Conservation (phyloP, 108 stramenopile genomes). For the Skeletonema potamos region DNA sequence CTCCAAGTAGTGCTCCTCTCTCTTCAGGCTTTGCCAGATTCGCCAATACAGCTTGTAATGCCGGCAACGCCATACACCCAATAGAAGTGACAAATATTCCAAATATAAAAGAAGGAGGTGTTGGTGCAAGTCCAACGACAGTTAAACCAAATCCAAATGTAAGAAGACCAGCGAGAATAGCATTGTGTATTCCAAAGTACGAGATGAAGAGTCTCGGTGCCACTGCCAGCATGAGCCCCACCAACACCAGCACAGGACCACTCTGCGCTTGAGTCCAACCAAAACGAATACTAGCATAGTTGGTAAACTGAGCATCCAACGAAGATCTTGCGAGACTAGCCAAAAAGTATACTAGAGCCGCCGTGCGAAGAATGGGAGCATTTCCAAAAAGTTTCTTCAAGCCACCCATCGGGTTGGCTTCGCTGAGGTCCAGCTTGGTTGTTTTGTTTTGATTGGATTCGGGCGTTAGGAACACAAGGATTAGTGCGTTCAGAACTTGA, state of each 20-base stretch:
- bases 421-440: not conserved
- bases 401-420: conserved; percentile 18
- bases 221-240: conserved; percentile 19
- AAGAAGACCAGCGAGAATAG: conserved; percentile 7
- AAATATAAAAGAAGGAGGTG: conserved; percentile 7
- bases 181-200: conserved; percentile 4
- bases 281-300: conserved; percentile 14
- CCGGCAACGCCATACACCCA: conserved; percentile 16
- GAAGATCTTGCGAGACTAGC: conserved; percentile 11
- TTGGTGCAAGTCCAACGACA: conserved; percentile 10
- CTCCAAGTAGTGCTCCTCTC: conserved; percentile 24
- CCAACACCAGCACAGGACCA: conserved; percentile 12
- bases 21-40: not conserved
- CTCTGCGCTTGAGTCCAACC: conserved; percentile 25
- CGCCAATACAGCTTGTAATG: conserved; percentile 13
- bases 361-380: conserved; percentile 15
- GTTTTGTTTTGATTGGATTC: conserved; percentile 3
- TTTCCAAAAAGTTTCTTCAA: conserved; percentile 12
- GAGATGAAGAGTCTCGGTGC: conserved; percentile 19
- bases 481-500: conserved; percentile 18
- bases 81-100: conserved; percentile 12
- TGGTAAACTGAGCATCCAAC: conserved; percentile 25
- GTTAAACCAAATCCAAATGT: conserved; percentile 13
- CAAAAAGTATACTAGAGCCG: conserved; percentile 5
- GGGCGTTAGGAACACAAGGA: conserved; percentile 21